A percentile compares a stretch with the other conserved stretches of the same genome.
Evolutionary conservation across 106 monocot species (phyloP).

Genomic region (Phalaenopsis equestris): DNA sequence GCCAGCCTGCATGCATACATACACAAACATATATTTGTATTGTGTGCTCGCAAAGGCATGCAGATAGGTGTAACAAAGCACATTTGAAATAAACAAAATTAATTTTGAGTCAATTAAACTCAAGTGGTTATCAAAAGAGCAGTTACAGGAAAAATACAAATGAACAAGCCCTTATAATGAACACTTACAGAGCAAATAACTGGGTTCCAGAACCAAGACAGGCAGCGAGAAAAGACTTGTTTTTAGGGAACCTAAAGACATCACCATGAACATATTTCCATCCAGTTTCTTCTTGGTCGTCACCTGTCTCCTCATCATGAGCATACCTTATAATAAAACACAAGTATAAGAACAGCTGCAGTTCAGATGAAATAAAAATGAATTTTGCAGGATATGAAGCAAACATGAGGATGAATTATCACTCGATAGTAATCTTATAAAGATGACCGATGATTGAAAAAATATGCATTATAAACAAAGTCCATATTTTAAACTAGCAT

Average conservation of each 20-base stretch:
- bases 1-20: no score
- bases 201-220: constrained; percentile 61
- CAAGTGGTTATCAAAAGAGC: not conserved
- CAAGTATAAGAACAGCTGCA: constrained; percentile 1
- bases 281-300: constrained; percentile 67
- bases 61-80: no score
- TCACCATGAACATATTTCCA: constrained; percentile 73
- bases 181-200: constrained; percentile 44
- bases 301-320: constrained; percentile 56
- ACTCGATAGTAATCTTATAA: not conserved
- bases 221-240: constrained; percentile 49
- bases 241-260: constrained; percentile 54
- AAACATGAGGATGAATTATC: not conserved
- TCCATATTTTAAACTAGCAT: not conserved
- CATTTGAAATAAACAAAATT: not conserved
- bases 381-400: not conserved
- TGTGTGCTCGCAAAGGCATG: no score
- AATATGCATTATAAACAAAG: not conserved
- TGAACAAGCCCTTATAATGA: not conserved
- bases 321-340: constrained; percentile 38
- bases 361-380: not conserved
- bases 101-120: not conserved
- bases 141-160: not conserved
- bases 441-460: no score
- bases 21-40: no score